phyloP scores from a whole-genome alignment of 257 asterid species.

The Lycium ferocissimum region DNA sequence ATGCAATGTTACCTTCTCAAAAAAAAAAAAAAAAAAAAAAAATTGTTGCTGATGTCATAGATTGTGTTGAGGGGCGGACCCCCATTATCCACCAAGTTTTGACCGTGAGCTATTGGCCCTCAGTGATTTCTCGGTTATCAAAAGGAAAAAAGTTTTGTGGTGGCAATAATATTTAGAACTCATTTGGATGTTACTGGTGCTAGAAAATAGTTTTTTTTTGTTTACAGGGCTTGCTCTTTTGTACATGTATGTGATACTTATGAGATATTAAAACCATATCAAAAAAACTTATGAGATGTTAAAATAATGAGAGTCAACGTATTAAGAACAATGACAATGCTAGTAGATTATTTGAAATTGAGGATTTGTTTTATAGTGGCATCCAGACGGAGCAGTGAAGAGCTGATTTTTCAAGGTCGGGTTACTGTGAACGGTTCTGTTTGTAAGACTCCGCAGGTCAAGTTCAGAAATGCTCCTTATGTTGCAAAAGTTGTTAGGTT shows the following conservation, averaged over 20 bases:
- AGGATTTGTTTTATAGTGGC: slow-evolving; percentile 67
- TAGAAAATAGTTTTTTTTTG: background rate
- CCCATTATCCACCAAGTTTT: background rate
- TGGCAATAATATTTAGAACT: background rate
- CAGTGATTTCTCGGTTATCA: background rate
- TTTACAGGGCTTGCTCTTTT: background rate
- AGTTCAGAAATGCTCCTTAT: slow-evolving; percentile 17
- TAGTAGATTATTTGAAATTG: background rate
- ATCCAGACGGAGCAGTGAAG: slow-evolving; percentile 96
- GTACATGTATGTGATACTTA: background rate
- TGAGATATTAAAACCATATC: background rate
- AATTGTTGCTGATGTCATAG: background rate
- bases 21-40: no score
- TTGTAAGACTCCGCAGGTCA: slow-evolving; percentile 92
- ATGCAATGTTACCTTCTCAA: no score
- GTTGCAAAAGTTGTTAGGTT: background rate
- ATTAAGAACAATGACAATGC: background rate
- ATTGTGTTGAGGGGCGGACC: background rate
- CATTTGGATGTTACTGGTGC: background rate
- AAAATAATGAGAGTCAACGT: background rate
- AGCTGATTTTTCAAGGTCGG: slow-evolving; percentile 86
- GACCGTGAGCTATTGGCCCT: background rate
- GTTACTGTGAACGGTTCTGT: slow-evolving; percentile 95
- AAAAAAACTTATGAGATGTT: background rate
- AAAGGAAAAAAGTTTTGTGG: background rate